phyloP scores from a whole-genome alignment of 306 rosid genomes.

The Quercus glauca region DNA sequence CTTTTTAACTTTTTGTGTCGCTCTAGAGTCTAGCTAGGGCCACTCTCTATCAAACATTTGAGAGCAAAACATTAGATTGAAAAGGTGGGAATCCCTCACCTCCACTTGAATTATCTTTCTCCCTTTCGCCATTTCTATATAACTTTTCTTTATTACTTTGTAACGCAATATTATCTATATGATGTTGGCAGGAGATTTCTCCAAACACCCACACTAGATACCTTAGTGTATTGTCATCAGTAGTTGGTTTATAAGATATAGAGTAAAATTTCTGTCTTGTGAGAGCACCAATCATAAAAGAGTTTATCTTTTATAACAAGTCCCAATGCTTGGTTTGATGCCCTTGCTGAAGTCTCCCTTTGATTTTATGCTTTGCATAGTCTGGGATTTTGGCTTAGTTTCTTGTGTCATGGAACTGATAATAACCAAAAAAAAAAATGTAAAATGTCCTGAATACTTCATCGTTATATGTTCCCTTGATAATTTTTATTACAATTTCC shows the following conservation, averaged over 20 bases:
- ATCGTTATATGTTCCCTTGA: background rate
- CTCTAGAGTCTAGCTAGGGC: no score
- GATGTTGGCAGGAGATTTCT: no score
- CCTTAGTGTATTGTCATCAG: background rate
- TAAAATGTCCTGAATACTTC: background rate
- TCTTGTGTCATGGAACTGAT: background rate
- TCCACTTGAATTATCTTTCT: no score
- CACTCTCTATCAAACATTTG: no score
- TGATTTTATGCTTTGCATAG: background rate
- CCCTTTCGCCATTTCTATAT: no score
- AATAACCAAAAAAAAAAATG: background rate
- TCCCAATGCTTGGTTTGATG: background rate
- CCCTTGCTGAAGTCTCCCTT: background rate
- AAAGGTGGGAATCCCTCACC: no score
- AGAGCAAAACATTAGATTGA: no score
- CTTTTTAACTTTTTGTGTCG: no score
- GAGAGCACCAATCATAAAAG: background rate
- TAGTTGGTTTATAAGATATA: background rate
- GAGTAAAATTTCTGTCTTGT: background rate
- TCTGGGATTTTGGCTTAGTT: background rate
- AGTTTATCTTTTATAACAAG: background rate
- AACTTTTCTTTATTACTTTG: no score
- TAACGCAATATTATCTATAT: no score
- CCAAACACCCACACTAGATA: no score
- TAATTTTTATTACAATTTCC: conserved; percentile 4